A percentile compares a stretch with the other conserved stretches of the same genome.
Conservation (phyloP, 495 filamentous ascomycete genomes). For the Penicillium crystallinum region DNA sequence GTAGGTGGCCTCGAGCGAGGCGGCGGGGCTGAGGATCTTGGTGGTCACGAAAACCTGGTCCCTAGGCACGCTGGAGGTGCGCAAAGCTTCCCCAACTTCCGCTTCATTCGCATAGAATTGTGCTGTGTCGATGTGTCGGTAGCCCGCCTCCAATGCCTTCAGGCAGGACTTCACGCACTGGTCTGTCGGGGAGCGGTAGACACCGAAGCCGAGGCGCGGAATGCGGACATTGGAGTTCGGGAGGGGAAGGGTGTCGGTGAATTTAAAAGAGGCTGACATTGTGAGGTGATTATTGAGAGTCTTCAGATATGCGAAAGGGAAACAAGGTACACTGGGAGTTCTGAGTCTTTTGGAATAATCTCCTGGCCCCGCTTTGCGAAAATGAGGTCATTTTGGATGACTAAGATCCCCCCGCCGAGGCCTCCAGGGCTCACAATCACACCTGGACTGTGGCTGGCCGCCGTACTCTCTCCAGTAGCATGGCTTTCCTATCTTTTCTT, state of each 20-base stretch:
- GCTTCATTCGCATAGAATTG: conserved; percentile 66
- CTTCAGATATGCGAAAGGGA: not conserved
- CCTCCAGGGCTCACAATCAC: not conserved
- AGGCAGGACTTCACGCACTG: conserved; percentile 52
- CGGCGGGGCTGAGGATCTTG: conserved; percentile 56
- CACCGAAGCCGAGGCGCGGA: conserved; percentile 69
- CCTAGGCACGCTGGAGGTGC: conserved; percentile 48
- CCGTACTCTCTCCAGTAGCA: too few species aligned
- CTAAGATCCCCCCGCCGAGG: not conserved
- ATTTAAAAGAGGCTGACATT: conserved; percentile 39
- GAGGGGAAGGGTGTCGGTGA: conserved; percentile 51
- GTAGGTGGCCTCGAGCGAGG: conserved; percentile 55
- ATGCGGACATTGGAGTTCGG: conserved; percentile 50
- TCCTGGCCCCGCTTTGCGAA: conserved; percentile 17
- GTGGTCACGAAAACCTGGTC: conserved; percentile 61
- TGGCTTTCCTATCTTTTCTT: too few species aligned
- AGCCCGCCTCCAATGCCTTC: conserved; percentile 59
- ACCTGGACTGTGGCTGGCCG: too few species aligned
- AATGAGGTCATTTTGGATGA: conserved; percentile 7
- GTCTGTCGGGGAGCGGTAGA: conserved; percentile 52
- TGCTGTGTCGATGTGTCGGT: conserved; percentile 70
- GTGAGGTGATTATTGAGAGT: not conserved
- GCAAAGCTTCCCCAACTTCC: conserved; percentile 60
- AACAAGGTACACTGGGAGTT: not conserved
- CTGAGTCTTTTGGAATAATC: not conserved